A percentile compares a stretch with the other conserved stretches of the same genome.
Evolutionary conservation across 2,329 filamentous ascomycete genomes (phyloP).

Genomic region (Phyllosticta capitalensis): DNA sequence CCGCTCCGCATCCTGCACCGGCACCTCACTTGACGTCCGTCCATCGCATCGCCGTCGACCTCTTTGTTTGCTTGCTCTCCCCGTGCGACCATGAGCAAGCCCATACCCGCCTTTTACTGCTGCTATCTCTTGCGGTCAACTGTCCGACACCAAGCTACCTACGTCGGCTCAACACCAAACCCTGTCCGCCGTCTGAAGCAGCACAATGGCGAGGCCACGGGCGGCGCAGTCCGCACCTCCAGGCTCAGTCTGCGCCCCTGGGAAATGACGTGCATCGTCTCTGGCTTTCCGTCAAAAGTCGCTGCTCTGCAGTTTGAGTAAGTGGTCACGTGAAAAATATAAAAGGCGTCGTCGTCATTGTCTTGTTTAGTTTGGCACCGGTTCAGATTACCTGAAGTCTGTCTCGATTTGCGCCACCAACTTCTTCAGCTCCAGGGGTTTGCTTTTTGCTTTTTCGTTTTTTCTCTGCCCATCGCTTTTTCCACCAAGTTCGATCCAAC

Average conservation of each 20-base stretch:
- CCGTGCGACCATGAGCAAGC: conserved; percentile 32
- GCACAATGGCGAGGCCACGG: conserved; percentile 77
- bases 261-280: conserved; percentile 69
- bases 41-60: neutral
- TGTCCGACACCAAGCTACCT: conserved; percentile 54
- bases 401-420: neutral
- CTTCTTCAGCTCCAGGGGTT: neutral
- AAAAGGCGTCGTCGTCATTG: neutral
- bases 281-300: conserved; percentile 78
- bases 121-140: conserved; percentile 88
- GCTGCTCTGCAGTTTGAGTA: conserved; percentile 92
- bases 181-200: conserved; percentile 76
- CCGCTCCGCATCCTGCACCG: neutral
- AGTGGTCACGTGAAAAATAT: conserved; percentile 23
- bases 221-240: conserved; percentile 72
- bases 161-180: conserved; percentile 87
- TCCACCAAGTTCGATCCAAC: neutral
- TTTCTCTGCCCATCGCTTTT: no score
- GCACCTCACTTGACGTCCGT: neutral
- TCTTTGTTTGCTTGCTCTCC: neutral
- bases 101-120: conserved; percentile 81
- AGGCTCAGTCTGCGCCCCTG: conserved; percentile 64
- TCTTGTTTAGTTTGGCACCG: neutral
- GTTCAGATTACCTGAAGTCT: neutral
- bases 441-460: neutral